Conservation (phyloP, 139 green algal species). For the Chloropicon primus region DNA sequence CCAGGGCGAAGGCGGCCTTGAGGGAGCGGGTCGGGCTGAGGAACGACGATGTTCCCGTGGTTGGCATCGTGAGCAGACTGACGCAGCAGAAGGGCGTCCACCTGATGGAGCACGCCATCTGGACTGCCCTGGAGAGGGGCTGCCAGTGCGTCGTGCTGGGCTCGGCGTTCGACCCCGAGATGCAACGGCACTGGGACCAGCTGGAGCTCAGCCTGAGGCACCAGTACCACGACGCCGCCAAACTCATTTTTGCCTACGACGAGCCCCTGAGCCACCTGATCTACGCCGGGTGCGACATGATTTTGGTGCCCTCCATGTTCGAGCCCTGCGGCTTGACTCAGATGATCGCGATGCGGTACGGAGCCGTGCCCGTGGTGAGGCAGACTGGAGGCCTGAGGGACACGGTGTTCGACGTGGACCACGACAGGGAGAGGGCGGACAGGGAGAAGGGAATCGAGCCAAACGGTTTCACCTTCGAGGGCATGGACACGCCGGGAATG, state of each 20-base stretch:
- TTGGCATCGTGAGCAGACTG: slow-evolving; percentile 32
- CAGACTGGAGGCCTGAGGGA: slow-evolving; percentile 67
- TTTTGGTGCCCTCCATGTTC: slow-evolving; percentile 93
- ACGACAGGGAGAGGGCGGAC: slow-evolving; percentile 54
- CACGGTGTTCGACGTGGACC: slow-evolving; percentile 43
- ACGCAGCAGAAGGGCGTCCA: slow-evolving; percentile 53
- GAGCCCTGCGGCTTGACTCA: slow-evolving; percentile 85
- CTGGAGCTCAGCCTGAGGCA: slow-evolving; percentile 19
- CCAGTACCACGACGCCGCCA: not conserved
- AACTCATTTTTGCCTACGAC: slow-evolving; percentile 4
- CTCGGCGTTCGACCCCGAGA: slow-evolving; percentile 32
- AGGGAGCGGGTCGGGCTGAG: slow-evolving; percentile 2
- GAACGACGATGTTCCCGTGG: slow-evolving; percentile 25
- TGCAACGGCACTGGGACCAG: slow-evolving; percentile 58
- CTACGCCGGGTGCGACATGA: slow-evolving; percentile 61
- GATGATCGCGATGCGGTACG: slow-evolving; percentile 50
- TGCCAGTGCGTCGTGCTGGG: slow-evolving; percentile 29
- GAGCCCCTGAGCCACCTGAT: slow-evolving; percentile 47
- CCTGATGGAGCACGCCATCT: slow-evolving; percentile 68
- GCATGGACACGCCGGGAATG: slow-evolving; percentile 64
- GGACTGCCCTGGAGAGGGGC: slow-evolving; percentile 30
- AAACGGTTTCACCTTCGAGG: slow-evolving; percentile 88
- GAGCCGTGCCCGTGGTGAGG: slow-evolving; percentile 71
- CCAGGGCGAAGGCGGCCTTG: not conserved
- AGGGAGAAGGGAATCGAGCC: slow-evolving; percentile 36